Evolutionary conservation across 257 asterid species (phyloP).

Genomic region (Solanum bulbocastanum): DNA sequence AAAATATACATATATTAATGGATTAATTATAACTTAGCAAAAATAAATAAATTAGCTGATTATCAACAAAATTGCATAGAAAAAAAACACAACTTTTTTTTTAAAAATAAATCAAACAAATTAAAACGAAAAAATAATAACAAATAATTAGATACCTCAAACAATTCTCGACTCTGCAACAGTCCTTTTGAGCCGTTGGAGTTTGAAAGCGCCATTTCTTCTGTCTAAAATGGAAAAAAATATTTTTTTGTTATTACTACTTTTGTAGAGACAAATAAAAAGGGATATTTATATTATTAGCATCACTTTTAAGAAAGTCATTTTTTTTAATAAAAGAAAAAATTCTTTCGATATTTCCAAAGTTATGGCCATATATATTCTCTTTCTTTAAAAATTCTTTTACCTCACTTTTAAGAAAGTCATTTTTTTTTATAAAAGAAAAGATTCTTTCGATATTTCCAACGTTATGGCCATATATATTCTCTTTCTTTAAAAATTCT

Average conservation of each 20-base stretch:
- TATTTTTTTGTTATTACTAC: too few relatives aligned
- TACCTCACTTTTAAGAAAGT: not conserved
- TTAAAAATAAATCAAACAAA: not conserved
- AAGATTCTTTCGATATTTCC: not conserved
- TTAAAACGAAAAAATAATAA: not conserved
- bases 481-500: too few relatives aligned
- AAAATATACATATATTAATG: not conserved
- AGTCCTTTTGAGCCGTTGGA: not conserved
- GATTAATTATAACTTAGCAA: not conserved
- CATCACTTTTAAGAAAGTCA: not conserved
- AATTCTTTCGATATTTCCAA: not conserved
- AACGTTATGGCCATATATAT: not conserved
- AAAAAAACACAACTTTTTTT: not conserved
- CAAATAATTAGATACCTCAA: not conserved
- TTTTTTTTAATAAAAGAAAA: too few relatives aligned
- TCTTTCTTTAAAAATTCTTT: too few relatives aligned
- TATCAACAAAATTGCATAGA: not conserved
- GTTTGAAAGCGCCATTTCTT: not conserved
- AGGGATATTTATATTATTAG: too few relatives aligned
- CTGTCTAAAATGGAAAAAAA: too few relatives aligned
- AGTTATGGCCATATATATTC: not conserved
- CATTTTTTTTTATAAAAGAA: too few relatives aligned
- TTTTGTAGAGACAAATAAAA: too few relatives aligned
- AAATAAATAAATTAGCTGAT: too few relatives aligned
- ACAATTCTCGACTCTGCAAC: not conserved